Evolutionary conservation across 768 basidiomycete genomes (phyloP).

Genomic region (Termitomyces sp.): DNA sequence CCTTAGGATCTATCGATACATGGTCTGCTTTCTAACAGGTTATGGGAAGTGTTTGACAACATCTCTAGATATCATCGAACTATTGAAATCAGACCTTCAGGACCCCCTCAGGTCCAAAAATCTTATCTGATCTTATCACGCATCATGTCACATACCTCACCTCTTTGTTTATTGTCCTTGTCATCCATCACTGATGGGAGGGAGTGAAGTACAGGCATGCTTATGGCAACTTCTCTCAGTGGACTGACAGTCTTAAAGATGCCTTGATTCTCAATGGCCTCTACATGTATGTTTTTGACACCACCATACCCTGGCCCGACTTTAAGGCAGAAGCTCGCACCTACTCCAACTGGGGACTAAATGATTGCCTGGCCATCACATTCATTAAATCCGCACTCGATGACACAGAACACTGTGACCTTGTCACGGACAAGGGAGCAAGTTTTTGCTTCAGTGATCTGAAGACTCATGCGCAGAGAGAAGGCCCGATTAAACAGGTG

Average conservation of each 20-base stretch:
- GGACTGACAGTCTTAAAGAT: not conserved
- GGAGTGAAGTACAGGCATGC: not conserved
- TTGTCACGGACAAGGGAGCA: not conserved
- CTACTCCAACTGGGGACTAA: not conserved
- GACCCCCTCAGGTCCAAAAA: not conserved
- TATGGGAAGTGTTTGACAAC: not conserved
- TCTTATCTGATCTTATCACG: not conserved
- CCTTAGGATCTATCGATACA: too few relatives aligned
- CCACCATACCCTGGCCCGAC: not conserved
- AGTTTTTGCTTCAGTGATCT: not conserved
- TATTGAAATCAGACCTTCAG: not conserved
- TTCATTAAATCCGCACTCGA: not conserved
- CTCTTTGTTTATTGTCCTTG: not conserved
- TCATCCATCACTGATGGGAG: not conserved
- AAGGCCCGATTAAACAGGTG: not conserved
- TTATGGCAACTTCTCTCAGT: not conserved
- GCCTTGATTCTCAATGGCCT: not conserved
- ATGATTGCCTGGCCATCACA: not conserved
- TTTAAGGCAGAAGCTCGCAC: not conserved
- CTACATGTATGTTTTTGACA: not conserved
- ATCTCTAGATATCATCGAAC: not conserved
- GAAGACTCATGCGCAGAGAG: not conserved
- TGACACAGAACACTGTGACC: not conserved
- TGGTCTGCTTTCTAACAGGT: not conserved
- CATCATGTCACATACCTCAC: not conserved